These are phyloP conservation scores for Leptomonas seymouri DNA, from an alignment of 208 protist species.

Conservation along the genomic window DNA sequence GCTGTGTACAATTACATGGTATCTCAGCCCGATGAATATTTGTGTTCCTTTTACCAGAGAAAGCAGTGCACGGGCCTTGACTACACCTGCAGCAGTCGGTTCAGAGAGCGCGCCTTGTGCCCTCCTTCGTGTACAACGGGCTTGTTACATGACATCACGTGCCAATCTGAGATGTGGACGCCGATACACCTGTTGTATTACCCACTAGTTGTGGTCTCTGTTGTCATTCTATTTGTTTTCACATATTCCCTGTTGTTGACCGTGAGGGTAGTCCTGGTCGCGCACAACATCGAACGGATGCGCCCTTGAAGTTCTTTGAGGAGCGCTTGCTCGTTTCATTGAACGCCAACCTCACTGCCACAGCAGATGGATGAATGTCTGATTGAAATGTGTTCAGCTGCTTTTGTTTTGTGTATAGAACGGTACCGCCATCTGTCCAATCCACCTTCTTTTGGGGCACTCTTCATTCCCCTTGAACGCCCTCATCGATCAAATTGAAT, in stretches of 20 bases:
- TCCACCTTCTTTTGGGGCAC: too few relatives aligned
- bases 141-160: neutral
- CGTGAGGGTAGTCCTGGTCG: slow-evolving; percentile 1
- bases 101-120: neutral
- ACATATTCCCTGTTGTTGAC: slow-evolving; percentile 6
- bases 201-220: slow-evolving; percentile 7
- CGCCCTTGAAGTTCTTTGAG: neutral
- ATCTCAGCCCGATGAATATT: neutral
- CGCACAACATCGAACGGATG: neutral
- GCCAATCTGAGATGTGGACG: neutral
- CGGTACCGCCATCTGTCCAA: too few relatives aligned
- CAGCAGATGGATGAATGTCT: too few relatives aligned
- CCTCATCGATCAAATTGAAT: too few relatives aligned
- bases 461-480: too few relatives aligned
- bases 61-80: slow-evolving; percentile 11
- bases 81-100: neutral
- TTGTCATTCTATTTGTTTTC: neutral
- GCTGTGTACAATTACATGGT: neutral
- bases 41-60: slow-evolving; percentile 13
- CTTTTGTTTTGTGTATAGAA: too few relatives aligned
- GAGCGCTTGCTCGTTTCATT: too few relatives aligned
- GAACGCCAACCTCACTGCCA: too few relatives aligned
- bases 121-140: neutral
- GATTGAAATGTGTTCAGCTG: too few relatives aligned
- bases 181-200: neutral